These are phyloP conservation scores for Discostella pseudostelligera DNA, from an alignment of 108 stramenopile species.

Conservation along the genomic window DNA sequence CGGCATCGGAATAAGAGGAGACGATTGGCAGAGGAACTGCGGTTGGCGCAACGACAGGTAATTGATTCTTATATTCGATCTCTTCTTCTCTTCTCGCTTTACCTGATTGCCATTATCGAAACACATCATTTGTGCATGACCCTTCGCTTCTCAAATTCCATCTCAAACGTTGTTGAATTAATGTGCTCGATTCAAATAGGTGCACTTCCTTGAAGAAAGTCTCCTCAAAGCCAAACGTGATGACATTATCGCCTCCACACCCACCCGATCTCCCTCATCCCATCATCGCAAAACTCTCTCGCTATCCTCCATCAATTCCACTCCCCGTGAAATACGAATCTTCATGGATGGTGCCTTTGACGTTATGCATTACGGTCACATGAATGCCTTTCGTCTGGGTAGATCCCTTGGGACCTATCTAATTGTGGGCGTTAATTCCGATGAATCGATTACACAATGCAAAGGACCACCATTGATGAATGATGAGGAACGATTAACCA, in stretches of 20 bases:
- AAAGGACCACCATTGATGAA: constrained; percentile 97
- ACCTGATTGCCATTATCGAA: background rate
- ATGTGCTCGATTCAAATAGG: constrained; percentile 33
- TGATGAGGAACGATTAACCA: constrained; percentile 89
- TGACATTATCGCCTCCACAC: constrained; percentile 29
- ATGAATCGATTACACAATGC: constrained; percentile 89
- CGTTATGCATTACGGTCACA: constrained; percentile 98
- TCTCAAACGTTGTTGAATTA: too few relatives aligned
- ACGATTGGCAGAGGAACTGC: constrained; percentile 56
- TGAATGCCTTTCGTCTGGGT: constrained; percentile 99
- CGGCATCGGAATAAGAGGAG: constrained; percentile 56
- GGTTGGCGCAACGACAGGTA: constrained; percentile 52
- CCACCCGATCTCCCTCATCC: constrained; percentile 11
- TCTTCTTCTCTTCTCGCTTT: background rate
- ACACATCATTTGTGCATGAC: background rate
- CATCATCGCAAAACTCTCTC: background rate
- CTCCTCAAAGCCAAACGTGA: constrained; percentile 39
- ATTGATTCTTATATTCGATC: too few relatives aligned
- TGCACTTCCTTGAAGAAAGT: constrained; percentile 65
- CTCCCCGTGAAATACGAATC: constrained; percentile 68
- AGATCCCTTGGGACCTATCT: constrained; percentile 92
- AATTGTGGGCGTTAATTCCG: constrained; percentile 97
- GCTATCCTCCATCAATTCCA: too few relatives aligned
- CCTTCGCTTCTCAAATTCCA: too few relatives aligned
- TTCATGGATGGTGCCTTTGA: constrained; percentile 99